These are phyloP conservation scores for Lachancea fermentati DNA, from an alignment of 805 yeast genomes.

Conservation along the genomic window DNA sequence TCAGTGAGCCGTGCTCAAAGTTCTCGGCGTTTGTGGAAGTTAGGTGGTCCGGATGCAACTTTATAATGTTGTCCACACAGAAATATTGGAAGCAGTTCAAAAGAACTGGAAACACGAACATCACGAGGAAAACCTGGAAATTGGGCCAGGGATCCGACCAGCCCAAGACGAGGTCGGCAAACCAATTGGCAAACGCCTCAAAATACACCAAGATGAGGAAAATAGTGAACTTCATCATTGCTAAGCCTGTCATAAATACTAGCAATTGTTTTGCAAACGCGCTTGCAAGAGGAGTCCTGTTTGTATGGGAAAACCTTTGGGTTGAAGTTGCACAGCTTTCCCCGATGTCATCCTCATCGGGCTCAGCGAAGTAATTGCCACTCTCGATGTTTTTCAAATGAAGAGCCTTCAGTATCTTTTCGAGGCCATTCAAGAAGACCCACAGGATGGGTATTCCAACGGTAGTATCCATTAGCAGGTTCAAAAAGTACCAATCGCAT, in stretches of 20 bases:
- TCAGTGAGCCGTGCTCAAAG: slow-evolving; percentile 24
- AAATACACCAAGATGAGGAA: slow-evolving; percentile 55
- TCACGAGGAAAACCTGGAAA: slow-evolving; percentile 79
- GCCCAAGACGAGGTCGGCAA: slow-evolving; percentile 70
- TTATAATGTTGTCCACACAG: slow-evolving; percentile 69
- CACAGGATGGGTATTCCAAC: slow-evolving; percentile 84
- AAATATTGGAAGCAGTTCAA: slow-evolving; percentile 71
- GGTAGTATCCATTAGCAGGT: slow-evolving; percentile 85
- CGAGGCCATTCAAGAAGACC: slow-evolving; percentile 47
- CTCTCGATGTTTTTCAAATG: slow-evolving; percentile 40
- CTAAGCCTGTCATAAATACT: slow-evolving; percentile 59
- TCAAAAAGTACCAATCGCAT: slow-evolving; percentile 93
- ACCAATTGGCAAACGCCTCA: slow-evolving; percentile 64
- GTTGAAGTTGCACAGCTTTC: slow-evolving; percentile 38
- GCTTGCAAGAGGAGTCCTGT: slow-evolving; percentile 54
- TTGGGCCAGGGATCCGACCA: slow-evolving; percentile 80
- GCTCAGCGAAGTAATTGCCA: slow-evolving; percentile 35
- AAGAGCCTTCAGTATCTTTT: slow-evolving; percentile 34
- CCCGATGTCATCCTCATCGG: slow-evolving; percentile 6
- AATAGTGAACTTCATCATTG: slow-evolving; percentile 56
- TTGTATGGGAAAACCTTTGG: slow-evolving; percentile 31
- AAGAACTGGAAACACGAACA: slow-evolving; percentile 72
- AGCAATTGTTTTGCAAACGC: slow-evolving; percentile 68
- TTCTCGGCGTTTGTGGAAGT: slow-evolving; percentile 23
- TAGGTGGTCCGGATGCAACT: slow-evolving; percentile 38